Conservation (phyloP, 768 basidiomycete genomes). For the Mycena maculata region DNA sequence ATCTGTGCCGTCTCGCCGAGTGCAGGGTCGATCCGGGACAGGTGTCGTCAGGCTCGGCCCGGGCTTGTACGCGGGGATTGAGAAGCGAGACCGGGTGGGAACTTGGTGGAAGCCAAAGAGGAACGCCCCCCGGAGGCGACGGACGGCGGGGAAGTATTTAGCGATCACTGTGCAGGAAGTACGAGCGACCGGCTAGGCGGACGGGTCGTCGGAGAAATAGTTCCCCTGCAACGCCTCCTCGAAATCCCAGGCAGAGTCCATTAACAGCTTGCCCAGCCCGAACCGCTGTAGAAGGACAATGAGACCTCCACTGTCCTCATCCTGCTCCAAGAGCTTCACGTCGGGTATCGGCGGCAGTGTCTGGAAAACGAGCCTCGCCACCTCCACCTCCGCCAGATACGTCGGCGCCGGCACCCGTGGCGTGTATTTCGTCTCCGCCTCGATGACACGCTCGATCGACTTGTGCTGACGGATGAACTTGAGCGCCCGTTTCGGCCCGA, state of each 20-base stretch:
- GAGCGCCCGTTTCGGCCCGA: slow-evolving; percentile 84
- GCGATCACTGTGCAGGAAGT: too few species aligned
- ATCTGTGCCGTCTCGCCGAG: too few species aligned
- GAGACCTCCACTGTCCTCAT: slow-evolving; percentile 57
- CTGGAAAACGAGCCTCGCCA: slow-evolving; percentile 73
- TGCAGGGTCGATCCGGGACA: too few species aligned
- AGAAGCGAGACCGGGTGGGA: too few species aligned
- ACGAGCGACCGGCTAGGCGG: too few species aligned
- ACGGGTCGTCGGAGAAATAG: slow-evolving; percentile 75
- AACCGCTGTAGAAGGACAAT: slow-evolving; percentile 61
- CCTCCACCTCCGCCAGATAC: slow-evolving; percentile 74
- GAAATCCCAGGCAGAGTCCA: slow-evolving; percentile 53
- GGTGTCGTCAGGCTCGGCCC: too few species aligned
- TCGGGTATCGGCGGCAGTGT: slow-evolving; percentile 75
- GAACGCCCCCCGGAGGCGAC: too few species aligned
- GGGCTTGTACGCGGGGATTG: too few species aligned
- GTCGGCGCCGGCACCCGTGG: slow-evolving; percentile 57
- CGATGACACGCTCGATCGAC: slow-evolving; percentile 77
- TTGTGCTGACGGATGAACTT: slow-evolving; percentile 78
- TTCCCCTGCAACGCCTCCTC: slow-evolving; percentile 66
- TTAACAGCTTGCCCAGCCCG: slow-evolving; percentile 55
- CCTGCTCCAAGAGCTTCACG: slow-evolving; percentile 46
- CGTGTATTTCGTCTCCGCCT: slow-evolving; percentile 60
- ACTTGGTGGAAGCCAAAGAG: too few species aligned
- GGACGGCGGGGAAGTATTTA: too few species aligned